Conservation (phyloP, 2,329 filamentous ascomycete genomes). For the Neocucurbitaria cava region DNA sequence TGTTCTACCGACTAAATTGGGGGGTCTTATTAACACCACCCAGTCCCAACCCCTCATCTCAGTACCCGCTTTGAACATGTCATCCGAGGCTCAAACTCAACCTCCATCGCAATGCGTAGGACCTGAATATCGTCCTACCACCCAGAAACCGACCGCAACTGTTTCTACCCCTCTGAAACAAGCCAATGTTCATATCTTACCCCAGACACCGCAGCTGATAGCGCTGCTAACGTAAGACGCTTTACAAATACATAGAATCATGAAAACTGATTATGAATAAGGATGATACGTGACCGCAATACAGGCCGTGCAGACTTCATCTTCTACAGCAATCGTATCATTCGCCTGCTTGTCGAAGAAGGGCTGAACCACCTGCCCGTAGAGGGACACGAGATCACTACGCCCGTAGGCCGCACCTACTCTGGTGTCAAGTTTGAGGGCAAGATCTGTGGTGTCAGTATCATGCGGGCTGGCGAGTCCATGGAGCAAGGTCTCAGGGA, state of each 20-base stretch:
- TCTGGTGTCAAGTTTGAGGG: slow-evolving; percentile 93
- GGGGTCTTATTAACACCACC: slow-evolving; percentile 1
- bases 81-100: slow-evolving; percentile 34
- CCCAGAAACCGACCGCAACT: slow-evolving; percentile 84
- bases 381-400: slow-evolving; percentile 85
- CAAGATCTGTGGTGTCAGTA: slow-evolving; percentile 97
- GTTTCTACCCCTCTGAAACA: slow-evolving; percentile 83
- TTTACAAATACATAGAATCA: slow-evolving; percentile 6
- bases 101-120: slow-evolving; percentile 71
- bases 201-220: slow-evolving; percentile 96
- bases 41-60: slow-evolving; percentile 11
- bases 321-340: slow-evolving; percentile 98
- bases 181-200: slow-evolving; percentile 87
- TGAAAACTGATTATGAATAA: slow-evolving; percentile 49
- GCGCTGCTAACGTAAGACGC: slow-evolving; percentile 89
- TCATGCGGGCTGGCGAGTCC: slow-evolving; percentile 96
- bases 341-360: slow-evolving; percentile 94
- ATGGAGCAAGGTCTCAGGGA: slow-evolving; percentile 98
- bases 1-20: not conserved
- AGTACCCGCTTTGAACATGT: slow-evolving; percentile 26
- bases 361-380: slow-evolving; percentile 96
- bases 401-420: slow-evolving; percentile 87
- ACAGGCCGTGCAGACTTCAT: slow-evolving; percentile 96
- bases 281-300: slow-evolving; percentile 92
- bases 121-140: slow-evolving; percentile 76